These are phyloP conservation scores for Tulasnella sp. DNA, from an alignment of 768 basidiomycete genomes.

Conservation along the genomic window DNA sequence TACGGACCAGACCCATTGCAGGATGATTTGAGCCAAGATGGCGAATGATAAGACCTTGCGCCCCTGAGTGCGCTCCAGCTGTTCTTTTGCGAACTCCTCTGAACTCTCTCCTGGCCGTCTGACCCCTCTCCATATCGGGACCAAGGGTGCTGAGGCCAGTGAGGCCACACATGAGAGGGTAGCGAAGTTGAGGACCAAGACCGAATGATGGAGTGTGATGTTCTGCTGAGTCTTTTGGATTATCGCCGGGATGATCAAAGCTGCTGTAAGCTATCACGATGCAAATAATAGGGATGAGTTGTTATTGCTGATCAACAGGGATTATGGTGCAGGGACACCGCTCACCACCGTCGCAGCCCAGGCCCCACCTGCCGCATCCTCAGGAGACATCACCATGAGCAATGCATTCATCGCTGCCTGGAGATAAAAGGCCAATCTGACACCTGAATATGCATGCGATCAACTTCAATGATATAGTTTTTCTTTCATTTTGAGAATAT, in stretches of 20 bases:
- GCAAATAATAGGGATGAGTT: too few species aligned
- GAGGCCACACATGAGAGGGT: slow-evolving; percentile 15
- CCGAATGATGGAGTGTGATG: slow-evolving; percentile 15
- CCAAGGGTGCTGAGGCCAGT: slow-evolving; percentile 14
- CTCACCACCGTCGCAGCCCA: slow-evolving; percentile 16
- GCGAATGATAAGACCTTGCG: slow-evolving; percentile 12
- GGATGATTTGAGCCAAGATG: slow-evolving; percentile 7
- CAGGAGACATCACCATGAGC: slow-evolving; percentile 9
- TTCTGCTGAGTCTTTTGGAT: slow-evolving; percentile 10
- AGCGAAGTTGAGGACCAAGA: slow-evolving; percentile 17
- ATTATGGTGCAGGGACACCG: too few species aligned
- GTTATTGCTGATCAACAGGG: too few species aligned
- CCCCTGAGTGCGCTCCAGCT: not conserved
- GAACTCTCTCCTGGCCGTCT: not conserved
- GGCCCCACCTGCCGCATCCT: slow-evolving; percentile 13
- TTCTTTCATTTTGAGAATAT: too few species aligned
- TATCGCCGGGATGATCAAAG: slow-evolving; percentile 14
- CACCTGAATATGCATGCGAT: slow-evolving; percentile 4
- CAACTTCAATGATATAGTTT: too few species aligned
- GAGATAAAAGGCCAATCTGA: slow-evolving; percentile 13
- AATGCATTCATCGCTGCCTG: slow-evolving; percentile 15
- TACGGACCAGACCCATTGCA: slow-evolving; percentile 13
- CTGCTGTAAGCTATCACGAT: slow-evolving; percentile 1
- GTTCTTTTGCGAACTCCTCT: not conserved
- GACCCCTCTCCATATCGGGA: slow-evolving; percentile 15